A percentile compares a stretch with the other conserved stretches of the same genome.
Conservation (phyloP, 2,329 filamentous ascomycete species). For the Colletotrichum incanum region DNA sequence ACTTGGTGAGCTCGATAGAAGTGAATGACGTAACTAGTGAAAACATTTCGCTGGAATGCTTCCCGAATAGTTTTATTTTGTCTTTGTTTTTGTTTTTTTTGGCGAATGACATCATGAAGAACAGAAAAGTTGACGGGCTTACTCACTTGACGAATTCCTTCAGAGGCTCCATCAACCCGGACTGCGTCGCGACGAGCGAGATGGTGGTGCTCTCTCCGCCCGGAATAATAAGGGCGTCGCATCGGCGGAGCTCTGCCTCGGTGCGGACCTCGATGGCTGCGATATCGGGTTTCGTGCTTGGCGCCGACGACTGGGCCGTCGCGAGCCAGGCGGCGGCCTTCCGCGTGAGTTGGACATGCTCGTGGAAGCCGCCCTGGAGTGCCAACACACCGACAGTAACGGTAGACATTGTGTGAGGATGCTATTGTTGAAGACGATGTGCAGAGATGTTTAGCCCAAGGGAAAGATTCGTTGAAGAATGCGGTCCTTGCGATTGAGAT, state of each 20-base stretch:
- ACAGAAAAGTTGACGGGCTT: background rate
- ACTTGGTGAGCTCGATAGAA: background rate
- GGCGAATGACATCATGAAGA: conserved; percentile 24
- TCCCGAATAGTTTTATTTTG: background rate
- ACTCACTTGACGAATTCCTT: conserved; percentile 91
- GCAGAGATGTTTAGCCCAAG: background rate
- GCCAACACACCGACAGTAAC: conserved; percentile 76
- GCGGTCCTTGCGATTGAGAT: conserved; percentile 14
- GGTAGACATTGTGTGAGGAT: conserved; percentile 14
- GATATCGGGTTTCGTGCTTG: conserved; percentile 60
- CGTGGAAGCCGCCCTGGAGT: conserved; percentile 92
- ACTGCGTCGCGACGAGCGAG: conserved; percentile 87
- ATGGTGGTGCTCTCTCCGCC: conserved; percentile 97
- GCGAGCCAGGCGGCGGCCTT: conserved; percentile 73
- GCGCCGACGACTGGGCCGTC: conserved; percentile 37
- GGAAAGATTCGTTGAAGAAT: background rate
- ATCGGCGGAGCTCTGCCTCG: conserved; percentile 76
- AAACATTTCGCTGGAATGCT: conserved; percentile 10
- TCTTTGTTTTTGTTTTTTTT: background rate
- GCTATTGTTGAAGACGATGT: background rate
- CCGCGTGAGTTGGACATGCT: conserved; percentile 85
- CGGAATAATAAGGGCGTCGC: conserved; percentile 89
- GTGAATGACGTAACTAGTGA: background rate
- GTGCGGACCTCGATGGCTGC: conserved; percentile 84
- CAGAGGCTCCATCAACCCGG: conserved; percentile 86